Evolutionary conservation across 345 rosid genomes (phyloP).

Genomic region (Syzygium aqueum): DNA sequence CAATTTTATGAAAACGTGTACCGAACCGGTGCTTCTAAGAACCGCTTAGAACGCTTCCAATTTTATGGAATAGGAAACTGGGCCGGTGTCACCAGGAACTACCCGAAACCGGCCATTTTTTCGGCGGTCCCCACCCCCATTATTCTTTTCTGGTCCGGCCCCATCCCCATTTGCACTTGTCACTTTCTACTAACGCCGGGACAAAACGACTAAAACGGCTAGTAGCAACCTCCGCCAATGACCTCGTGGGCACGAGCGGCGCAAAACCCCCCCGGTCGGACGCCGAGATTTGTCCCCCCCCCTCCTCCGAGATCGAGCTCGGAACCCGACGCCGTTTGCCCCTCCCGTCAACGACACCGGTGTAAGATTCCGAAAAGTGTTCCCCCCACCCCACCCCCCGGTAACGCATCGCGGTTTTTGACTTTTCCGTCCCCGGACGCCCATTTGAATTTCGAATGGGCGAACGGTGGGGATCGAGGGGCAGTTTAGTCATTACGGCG

Average conservation of each 20-base stretch:
- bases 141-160: background rate
- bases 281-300: background rate
- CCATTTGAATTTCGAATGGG: background rate
- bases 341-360: conserved; percentile 7
- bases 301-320: conserved; percentile 19
- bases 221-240: conserved; percentile 28
- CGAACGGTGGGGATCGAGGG: background rate
- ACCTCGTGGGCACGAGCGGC: background rate
- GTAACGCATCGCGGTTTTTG: background rate
- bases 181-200: background rate
- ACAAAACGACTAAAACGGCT: conserved; percentile 40
- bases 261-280: background rate
- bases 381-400: background rate
- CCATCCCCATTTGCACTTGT: background rate
- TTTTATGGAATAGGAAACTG: no score
- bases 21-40: no score
- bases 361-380: background rate
- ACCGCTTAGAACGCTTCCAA: no score
- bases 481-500: background rate
- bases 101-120: background rate
- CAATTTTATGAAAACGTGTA: no score
- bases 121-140: background rate
- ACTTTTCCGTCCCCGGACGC: background rate
- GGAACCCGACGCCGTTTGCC: conserved; percentile 10
- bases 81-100: no score